phyloP scores from a whole-genome alignment of 2,329 filamentous ascomycete genomes.

The Colletotrichum theobromicola region DNA sequence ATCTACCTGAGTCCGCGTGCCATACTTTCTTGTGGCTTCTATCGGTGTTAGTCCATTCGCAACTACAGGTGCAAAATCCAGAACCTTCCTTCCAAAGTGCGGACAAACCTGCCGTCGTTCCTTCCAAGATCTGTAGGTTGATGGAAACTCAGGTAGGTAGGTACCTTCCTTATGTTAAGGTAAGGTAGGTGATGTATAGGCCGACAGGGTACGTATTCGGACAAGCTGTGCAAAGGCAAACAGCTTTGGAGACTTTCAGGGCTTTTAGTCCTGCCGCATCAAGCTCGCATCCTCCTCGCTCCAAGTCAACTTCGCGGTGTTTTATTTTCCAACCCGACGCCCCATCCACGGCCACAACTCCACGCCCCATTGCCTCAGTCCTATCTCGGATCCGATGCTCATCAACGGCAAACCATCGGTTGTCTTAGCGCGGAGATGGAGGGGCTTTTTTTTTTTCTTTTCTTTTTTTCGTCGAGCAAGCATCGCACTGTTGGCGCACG shows the following conservation, averaged over 20 bases:
- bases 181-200: neutral
- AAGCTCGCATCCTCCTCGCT: neutral
- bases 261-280: neutral
- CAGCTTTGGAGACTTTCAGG: neutral
- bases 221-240: neutral
- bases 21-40: neutral
- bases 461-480: neutral
- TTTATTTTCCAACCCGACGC: neutral
- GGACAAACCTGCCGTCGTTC: neutral
- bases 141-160: neutral
- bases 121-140: neutral
- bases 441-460: neutral
- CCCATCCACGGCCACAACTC: neutral
- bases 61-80: neutral
- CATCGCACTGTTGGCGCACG: neutral
- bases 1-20: neutral
- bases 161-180: too few relatives aligned
- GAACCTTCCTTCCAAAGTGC: neutral
- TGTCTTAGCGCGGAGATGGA: constrained; percentile 14
- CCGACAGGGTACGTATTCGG: neutral
- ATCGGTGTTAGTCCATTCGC: neutral
- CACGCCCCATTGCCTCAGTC: neutral
- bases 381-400: constrained; percentile 9
- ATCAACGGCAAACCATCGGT: constrained; percentile 9
- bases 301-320: neutral